These are phyloP conservation scores for Galeopsis tetrahit DNA, from an alignment of 257 asterid genomes.

Conservation along the genomic window DNA sequence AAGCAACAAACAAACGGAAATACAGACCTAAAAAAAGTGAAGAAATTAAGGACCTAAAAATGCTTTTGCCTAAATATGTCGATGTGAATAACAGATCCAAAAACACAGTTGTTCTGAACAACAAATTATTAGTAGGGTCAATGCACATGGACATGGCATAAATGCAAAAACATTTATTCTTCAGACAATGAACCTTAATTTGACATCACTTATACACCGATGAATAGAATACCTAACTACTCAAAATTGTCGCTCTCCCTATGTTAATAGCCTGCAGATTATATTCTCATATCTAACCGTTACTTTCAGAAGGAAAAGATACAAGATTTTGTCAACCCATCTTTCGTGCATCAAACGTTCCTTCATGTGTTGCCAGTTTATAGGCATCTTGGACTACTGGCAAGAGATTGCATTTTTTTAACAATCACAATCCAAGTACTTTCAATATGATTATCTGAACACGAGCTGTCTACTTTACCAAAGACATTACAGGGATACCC, in stretches of 20 bases:
- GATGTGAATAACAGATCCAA: too few relatives aligned
- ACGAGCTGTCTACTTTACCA: slow-evolving; percentile 45
- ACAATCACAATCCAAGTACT: slow-evolving; percentile 10
- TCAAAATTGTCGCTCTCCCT: slow-evolving; percentile 31
- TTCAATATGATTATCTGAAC: slow-evolving; percentile 9
- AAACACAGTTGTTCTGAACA: not conserved
- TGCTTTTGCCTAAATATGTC: not conserved
- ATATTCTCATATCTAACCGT: slow-evolving; percentile 3
- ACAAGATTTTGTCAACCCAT: not conserved
- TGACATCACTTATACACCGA: not conserved
- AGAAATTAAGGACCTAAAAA: not conserved
- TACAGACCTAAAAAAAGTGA: not conserved
- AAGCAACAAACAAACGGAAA: not conserved
- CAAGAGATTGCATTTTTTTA: not conserved
- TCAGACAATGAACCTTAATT: slow-evolving; percentile 8
- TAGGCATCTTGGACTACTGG: not conserved
- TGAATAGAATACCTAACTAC: slow-evolving; percentile 29
- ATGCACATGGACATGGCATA: not conserved
- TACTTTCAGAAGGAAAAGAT: not conserved
- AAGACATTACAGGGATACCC: slow-evolving; percentile 84
- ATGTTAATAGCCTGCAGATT: slow-evolving; percentile 1
- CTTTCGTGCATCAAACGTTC: slow-evolving; percentile 20
- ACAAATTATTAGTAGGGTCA: not conserved
- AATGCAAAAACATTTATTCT: not conserved
- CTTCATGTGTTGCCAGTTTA: not conserved